phyloP scores from a whole-genome alignment of 2,329 filamentous ascomycete species.

The Sarocladiaceae sp. region DNA sequence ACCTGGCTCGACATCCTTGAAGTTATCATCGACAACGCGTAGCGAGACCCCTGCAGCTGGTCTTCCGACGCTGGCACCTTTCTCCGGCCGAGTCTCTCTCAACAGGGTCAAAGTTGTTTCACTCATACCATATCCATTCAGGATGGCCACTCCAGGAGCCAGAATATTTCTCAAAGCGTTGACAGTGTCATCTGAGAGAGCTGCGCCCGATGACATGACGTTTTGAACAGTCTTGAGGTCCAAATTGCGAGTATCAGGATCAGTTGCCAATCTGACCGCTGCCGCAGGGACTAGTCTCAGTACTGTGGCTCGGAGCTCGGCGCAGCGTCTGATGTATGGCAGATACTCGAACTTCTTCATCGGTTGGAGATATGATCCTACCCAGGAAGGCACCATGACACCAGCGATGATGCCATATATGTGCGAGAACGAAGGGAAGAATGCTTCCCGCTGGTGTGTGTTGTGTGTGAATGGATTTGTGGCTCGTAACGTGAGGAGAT shows the following conservation, averaged over 20 bases:
- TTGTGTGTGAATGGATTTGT: slow-evolving; percentile 21
- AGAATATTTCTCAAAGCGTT: slow-evolving; percentile 13
- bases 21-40: slow-evolving; percentile 25
- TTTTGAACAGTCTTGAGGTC: slow-evolving; percentile 15
- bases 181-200: slow-evolving; percentile 16
- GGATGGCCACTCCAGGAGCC: slow-evolving; percentile 12
- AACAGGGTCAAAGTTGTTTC: slow-evolving; percentile 18
- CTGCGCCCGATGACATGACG: slow-evolving; percentile 18
- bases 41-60: slow-evolving; percentile 16
- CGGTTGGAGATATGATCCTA: slow-evolving; percentile 17
- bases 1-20: slow-evolving; percentile 21
- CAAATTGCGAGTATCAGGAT: slow-evolving; percentile 13
- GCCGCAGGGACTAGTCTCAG: slow-evolving; percentile 19
- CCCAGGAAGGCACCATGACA: slow-evolving; percentile 17
- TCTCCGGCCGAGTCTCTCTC: slow-evolving; percentile 15
- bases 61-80: slow-evolving; percentile 17
- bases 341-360: slow-evolving; percentile 19
- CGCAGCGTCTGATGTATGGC: slow-evolving; percentile 16
- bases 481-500: slow-evolving; percentile 16
- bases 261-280: slow-evolving; percentile 18
- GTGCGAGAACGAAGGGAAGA: slow-evolving; percentile 22
- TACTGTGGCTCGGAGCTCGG: slow-evolving; percentile 16
- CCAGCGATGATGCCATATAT: slow-evolving; percentile 21
- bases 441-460: slow-evolving; percentile 19
- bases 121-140: slow-evolving; percentile 22